phyloP scores from a whole-genome alignment of 106 monocot genomes.

The Dendrobium officinale region DNA sequence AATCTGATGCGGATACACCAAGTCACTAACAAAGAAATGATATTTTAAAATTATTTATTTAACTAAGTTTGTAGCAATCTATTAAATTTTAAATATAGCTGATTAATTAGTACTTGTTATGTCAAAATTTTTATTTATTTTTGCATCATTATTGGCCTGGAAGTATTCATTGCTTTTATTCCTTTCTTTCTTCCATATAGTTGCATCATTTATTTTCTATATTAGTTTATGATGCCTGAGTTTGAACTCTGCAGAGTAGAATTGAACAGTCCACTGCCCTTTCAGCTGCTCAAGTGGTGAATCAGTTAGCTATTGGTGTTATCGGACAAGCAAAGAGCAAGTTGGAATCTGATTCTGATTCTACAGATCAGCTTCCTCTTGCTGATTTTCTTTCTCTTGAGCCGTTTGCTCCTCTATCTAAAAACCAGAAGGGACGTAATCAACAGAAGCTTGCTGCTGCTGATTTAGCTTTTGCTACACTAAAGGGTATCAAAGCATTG shows the following conservation, averaged over 20 bases:
- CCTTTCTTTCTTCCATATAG: not conserved
- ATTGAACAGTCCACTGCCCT: constrained; percentile 76
- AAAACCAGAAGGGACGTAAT: constrained; percentile 59
- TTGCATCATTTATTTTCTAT: not conserved
- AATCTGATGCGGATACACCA: no score
- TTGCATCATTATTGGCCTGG: not conserved
- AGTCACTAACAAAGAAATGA: no score
- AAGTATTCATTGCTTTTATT: not conserved
- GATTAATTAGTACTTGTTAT: no score
- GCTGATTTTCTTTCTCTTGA: constrained; percentile 77
- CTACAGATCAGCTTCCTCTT: constrained; percentile 39
- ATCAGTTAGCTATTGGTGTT: constrained; percentile 62
- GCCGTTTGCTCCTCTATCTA: constrained; percentile 55
- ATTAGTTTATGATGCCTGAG: not conserved
- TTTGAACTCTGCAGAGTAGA: constrained; percentile 54
- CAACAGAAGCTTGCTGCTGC: constrained; percentile 67
- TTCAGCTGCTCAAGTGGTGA: constrained; percentile 63
- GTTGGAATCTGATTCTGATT: constrained; percentile 37
- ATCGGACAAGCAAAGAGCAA: constrained; percentile 38
- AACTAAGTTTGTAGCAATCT: no score
- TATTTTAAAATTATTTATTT: no score
- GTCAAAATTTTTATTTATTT: not conserved
- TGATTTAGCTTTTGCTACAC: constrained; percentile 84
- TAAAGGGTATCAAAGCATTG: constrained; percentile 85
- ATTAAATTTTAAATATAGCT: no score